phyloP scores from a whole-genome alignment of 768 basidiomycete species.

The Sporobolomyces roseus region DNA sequence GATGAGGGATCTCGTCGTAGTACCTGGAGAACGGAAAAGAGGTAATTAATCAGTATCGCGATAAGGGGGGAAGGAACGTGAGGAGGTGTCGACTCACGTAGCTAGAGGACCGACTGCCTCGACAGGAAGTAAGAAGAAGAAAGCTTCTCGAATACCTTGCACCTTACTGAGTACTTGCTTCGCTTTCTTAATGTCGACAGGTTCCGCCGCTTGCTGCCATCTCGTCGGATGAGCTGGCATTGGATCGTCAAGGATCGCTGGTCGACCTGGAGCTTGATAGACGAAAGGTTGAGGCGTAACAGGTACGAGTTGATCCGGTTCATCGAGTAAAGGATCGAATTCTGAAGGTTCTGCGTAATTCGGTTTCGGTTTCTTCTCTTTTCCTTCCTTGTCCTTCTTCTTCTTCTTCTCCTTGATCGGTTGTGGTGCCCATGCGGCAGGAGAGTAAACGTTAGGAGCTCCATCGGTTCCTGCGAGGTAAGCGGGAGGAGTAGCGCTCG shows the following conservation, averaged over 20 bases:
- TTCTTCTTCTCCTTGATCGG: constrained; percentile 46
- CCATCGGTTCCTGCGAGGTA: constrained; percentile 42
- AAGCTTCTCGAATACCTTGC: constrained; percentile 62
- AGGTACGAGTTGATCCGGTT: constrained; percentile 46
- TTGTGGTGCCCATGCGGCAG: constrained; percentile 38
- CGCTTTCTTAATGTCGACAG: constrained; percentile 79
- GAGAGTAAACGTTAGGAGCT: constrained; percentile 33
- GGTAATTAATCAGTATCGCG: neutral
- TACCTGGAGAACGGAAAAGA: constrained; percentile 57
- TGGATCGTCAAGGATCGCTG: constrained; percentile 31
- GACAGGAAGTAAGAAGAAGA: constrained; percentile 74
- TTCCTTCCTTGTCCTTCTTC: constrained; percentile 45
- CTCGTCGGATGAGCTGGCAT: constrained; percentile 15
- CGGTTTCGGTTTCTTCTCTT: constrained; percentile 42
- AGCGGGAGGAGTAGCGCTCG: constrained; percentile 54
- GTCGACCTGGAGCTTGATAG: constrained; percentile 21
- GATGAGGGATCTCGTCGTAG: constrained; percentile 78
- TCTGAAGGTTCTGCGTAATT: constrained; percentile 37
- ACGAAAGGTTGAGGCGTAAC: constrained; percentile 7
- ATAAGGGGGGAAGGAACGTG: too few relatives aligned
- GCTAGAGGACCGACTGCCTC: constrained; percentile 82
- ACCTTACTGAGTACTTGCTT: constrained; percentile 64
- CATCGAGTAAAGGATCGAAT: constrained; percentile 43
- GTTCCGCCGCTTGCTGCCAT: constrained; percentile 40
- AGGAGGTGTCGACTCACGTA: constrained; percentile 59